Conservation (phyloP, 2,329 filamentous ascomycete genomes). For the Beauveria pseudobassiana region DNA sequence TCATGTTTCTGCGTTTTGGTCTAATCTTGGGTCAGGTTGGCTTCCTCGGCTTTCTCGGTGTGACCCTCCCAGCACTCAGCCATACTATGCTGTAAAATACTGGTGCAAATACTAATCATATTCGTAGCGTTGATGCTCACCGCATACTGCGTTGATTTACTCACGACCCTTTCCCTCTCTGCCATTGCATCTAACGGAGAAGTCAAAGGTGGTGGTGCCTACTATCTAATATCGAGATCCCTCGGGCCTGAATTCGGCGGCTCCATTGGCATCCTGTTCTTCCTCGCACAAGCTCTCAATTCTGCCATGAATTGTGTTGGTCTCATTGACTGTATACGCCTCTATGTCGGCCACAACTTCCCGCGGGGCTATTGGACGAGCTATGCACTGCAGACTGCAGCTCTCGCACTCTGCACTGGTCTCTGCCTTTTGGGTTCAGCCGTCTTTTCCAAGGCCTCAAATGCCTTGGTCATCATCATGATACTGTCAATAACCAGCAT, state of each 20-base stretch:
- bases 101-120: background rate
- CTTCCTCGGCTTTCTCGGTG: slow-evolving; percentile 71
- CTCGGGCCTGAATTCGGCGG: slow-evolving; percentile 84
- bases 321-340: slow-evolving; percentile 71
- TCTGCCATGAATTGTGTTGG: slow-evolving; percentile 83
- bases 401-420: slow-evolving; percentile 62
- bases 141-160: slow-evolving; percentile 74
- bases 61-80: slow-evolving; percentile 18
- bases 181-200: slow-evolving; percentile 87
- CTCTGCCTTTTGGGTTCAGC: slow-evolving; percentile 75
- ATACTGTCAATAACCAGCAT: slow-evolving; percentile 72
- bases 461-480: slow-evolving; percentile 64
- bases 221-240: slow-evolving; percentile 81
- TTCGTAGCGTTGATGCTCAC: slow-evolving; percentile 59
- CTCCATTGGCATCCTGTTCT: slow-evolving; percentile 81
- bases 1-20: slow-evolving; percentile 88
- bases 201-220: slow-evolving; percentile 79
- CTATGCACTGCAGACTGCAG: slow-evolving; percentile 67
- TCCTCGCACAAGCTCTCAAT: slow-evolving; percentile 82
- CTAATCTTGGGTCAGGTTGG: slow-evolving; percentile 76
- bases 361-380: slow-evolving; percentile 68
- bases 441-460: slow-evolving; percentile 74
- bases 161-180: slow-evolving; percentile 79
- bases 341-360: slow-evolving; percentile 63
- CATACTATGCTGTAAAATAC: background rate